A percentile compares a stretch with the other conserved stretches of the same genome.
These are phyloP conservation scores for Thielaviopsis musarum DNA, from an alignment of 2,329 filamentous ascomycete species.

Conservation along the genomic window DNA sequence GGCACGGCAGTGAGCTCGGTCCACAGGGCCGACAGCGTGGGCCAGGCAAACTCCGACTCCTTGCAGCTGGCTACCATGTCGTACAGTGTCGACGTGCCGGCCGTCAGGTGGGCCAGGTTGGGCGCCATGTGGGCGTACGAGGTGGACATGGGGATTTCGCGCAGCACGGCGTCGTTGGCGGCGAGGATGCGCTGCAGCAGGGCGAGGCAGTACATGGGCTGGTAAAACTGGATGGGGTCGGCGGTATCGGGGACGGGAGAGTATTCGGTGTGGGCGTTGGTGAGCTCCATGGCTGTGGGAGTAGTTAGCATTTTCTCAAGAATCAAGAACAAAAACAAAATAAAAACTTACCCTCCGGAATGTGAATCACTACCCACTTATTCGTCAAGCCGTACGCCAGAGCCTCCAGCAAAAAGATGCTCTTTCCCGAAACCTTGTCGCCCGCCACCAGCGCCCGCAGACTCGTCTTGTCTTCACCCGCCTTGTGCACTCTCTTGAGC, in stretches of 20 bases:
- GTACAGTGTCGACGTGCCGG: conserved; percentile 48
- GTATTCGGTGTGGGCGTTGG: conserved; percentile 69
- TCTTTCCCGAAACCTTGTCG: conserved; percentile 66
- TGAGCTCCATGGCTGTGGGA: conserved; percentile 55
- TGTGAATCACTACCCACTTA: conserved; percentile 73
- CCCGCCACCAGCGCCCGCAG: conserved; percentile 56
- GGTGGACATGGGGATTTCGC: conserved; percentile 27
- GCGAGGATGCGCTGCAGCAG: conserved; percentile 57
- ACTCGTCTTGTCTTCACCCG: conserved; percentile 32
- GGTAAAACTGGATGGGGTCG: conserved; percentile 47
- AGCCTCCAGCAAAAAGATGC: conserved; percentile 66
- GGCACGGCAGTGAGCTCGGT: conserved; percentile 46
- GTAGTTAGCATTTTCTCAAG: neutral
- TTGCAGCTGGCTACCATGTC: conserved; percentile 53
- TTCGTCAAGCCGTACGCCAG: conserved; percentile 67
- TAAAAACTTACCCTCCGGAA: conserved; percentile 60
- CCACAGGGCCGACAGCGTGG: conserved; percentile 68
- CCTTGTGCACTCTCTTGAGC: conserved; percentile 42
- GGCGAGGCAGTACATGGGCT: conserved; percentile 59
- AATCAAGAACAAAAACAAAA: neutral
- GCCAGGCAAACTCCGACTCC: conserved; percentile 64
- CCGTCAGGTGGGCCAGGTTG: conserved; percentile 34
- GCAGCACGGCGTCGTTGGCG: conserved; percentile 53
- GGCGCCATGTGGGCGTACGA: conserved; percentile 26
- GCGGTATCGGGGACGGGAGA: conserved; percentile 42